Percentiles rank a stretch among this genome's conserved stretches.
Evolutionary conservation across 495 filamentous ascomycete genomes (phyloP).

Genomic region (Daldinia caldariorum): DNA sequence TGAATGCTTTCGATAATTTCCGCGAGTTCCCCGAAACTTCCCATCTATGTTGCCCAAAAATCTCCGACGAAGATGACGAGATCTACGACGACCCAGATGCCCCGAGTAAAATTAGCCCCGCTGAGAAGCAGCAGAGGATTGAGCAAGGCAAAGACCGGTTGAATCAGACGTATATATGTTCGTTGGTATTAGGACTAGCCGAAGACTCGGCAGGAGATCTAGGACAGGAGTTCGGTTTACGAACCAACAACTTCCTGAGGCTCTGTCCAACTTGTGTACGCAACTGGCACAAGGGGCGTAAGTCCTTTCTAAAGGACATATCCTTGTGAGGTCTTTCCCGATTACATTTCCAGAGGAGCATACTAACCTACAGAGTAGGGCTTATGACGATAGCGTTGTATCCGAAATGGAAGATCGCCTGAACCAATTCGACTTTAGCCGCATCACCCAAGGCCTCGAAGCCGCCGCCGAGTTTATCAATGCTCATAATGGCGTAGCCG

Average conservation of each 20-base stretch:
- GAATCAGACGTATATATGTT: constrained; percentile 67
- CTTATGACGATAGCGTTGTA: constrained; percentile 47
- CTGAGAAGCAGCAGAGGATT: constrained; percentile 55
- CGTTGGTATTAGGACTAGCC: constrained; percentile 74
- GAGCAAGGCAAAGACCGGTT: constrained; percentile 62
- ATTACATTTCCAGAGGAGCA: constrained; percentile 42
- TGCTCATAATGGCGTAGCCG: constrained; percentile 47
- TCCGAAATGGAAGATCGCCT: constrained; percentile 52
- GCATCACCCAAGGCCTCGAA: constrained; percentile 51
- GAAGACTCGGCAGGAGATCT: constrained; percentile 68
- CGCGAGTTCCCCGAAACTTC: constrained; percentile 53
- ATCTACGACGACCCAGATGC: constrained; percentile 64
- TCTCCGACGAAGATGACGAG: constrained; percentile 55
- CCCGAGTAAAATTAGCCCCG: constrained; percentile 45
- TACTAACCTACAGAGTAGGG: constrained; percentile 49
- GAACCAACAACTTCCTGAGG: constrained; percentile 60
- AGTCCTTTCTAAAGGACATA: constrained; percentile 68
- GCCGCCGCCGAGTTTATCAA: constrained; percentile 53
- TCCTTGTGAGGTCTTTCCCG: constrained; percentile 53
- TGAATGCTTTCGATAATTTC: constrained; percentile 40
- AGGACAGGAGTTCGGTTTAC: constrained; percentile 66
- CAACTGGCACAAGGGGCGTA: constrained; percentile 79
- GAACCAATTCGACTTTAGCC: constrained; percentile 56
- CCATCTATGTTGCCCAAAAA: constrained; percentile 58
- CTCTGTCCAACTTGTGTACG: constrained; percentile 83